Base-by-base conservation (phyloP, 139 green algal genomes). In the Raphidocelis subcapitata region DNA sequence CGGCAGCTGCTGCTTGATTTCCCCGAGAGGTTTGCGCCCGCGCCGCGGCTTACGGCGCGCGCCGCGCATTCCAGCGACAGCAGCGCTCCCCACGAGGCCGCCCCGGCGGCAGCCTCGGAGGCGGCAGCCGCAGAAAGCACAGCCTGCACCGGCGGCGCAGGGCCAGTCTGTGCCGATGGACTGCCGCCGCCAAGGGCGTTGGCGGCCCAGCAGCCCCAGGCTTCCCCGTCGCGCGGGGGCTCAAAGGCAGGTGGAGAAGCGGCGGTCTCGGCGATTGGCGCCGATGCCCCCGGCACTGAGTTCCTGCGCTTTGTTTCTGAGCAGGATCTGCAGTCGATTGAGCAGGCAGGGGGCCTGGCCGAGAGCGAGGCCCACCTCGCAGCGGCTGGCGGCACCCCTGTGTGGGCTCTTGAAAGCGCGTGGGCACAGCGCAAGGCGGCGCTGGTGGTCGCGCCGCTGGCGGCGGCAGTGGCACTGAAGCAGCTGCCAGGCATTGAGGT, bases 381-480 rank as follows among this genome's bases (percentile, higher is more conserved):
- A 18, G 52, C 81, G 61, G 54, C 33, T 1, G 85, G 83, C 60
- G 78, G 32, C 8, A 49, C 81, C 24, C 23, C 52, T 15, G 23
- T 68, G n/a, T 62, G 54, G 15, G 61, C 67, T 5, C 46, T 86
- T 31, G 26, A 84, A 47, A 61, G 54, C 12, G 79, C 54, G 1
- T 84, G 78, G 71, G 65, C 56, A 0, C 63, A 64, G 2, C 75
- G 75, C 35, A 77, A 73, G 67, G 47, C 83, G 56, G 66, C 80
- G 2, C 56, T 90, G 21, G 26, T 88, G 41, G 82, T 88, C 57
- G 85, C 49, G 5, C 76, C 82, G 2, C 49, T 86, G 32, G 60
- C 62, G 33, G 56, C 88, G 24, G 82, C 69, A 54, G 79, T 71
- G 32, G 60, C 69, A 64, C 73, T 80, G 23, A 73, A 85, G 62